Conservation (phyloP, 1,284 basidiomycete genomes). For the Microbotryomycetes sp. region DNA sequence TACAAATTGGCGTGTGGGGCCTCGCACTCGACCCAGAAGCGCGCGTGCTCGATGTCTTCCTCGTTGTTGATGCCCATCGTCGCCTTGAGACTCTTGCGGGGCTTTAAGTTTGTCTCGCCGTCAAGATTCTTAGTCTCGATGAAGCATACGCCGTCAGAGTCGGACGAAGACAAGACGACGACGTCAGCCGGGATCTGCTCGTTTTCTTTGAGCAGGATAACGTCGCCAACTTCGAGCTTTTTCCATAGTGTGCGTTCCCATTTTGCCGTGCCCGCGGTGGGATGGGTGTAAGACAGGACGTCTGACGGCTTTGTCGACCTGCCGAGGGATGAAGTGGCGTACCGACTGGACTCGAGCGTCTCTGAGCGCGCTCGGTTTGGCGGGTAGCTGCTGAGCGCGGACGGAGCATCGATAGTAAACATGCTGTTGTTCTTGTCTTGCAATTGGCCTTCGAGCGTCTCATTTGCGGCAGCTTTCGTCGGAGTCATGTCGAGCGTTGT, state of each 20-base stretch:
- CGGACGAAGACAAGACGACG: constrained; percentile 64
- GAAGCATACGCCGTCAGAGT: constrained; percentile 44
- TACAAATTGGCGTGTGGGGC: constrained; percentile 91
- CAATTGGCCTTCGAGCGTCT: constrained; percentile 5
- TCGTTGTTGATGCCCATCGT: constrained; percentile 73
- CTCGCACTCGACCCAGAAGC: constrained; percentile 84
- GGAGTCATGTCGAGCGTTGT: constrained; percentile 6
- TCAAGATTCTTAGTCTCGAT: constrained; percentile 57
- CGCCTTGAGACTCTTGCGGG: constrained; percentile 65
- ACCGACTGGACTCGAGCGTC: constrained; percentile 7
- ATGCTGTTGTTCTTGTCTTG: constrained; percentile 28
- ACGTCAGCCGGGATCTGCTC: constrained; percentile 96
- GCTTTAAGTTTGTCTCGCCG: constrained; percentile 94
- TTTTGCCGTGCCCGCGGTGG: constrained; percentile 60
- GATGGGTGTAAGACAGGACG: constrained; percentile 69
- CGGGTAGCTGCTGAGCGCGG: constrained; percentile 4
- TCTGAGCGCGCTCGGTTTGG: constrained; percentile 6
- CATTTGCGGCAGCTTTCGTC: not conserved
- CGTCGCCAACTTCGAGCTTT: constrained; percentile 95
- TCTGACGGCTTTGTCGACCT: constrained; percentile 46
- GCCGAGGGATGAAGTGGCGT: constrained; percentile 2
- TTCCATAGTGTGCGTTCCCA: constrained; percentile 99
- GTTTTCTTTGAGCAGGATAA: constrained; percentile 82
- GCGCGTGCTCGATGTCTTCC: constrained; percentile 80
- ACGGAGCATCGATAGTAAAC: constrained; percentile 1